A percentile compares a stretch with the other conserved stretches of the same genome.
These are phyloP conservation scores for Neofusicoccum laricinum DNA, from an alignment of 2,329 filamentous ascomycete genomes.

Conservation along the genomic window DNA sequence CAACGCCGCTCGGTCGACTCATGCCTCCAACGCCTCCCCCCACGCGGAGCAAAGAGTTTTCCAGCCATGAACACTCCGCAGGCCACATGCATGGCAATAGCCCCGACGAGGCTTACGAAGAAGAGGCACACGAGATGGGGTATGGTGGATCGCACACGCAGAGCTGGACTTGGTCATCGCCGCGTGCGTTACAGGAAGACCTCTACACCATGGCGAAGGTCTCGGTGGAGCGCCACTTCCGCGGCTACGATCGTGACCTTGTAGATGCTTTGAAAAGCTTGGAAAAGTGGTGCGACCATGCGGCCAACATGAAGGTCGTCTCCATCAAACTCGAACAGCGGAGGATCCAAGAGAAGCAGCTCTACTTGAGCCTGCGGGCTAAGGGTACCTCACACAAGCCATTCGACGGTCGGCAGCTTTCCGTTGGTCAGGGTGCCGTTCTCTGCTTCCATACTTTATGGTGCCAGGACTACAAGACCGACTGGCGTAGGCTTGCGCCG, in stretches of 20 bases:
- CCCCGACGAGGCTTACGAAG: background rate
- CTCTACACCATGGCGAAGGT: constrained; percentile 2
- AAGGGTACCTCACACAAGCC: background rate
- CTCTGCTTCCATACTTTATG: constrained; percentile 41
- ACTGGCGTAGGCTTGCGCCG: constrained; percentile 34
- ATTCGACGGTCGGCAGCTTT: background rate
- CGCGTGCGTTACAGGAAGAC: background rate
- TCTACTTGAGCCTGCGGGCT: background rate
- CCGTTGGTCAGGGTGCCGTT: constrained; percentile 25
- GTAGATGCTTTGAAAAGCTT: constrained; percentile 4
- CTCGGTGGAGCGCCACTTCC: constrained; percentile 13
- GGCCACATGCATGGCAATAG: background rate
- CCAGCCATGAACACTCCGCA: background rate
- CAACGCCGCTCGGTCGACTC: background rate
- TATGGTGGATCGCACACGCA: constrained; percentile 3
- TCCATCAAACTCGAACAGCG: background rate
- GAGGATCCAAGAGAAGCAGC: constrained; percentile 10
- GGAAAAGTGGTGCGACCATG: constrained; percentile 12
- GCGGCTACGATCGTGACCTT: constrained; percentile 3
- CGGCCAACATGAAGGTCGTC: background rate
- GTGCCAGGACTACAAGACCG: constrained; percentile 25
- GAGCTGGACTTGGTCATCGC: constrained; percentile 14
- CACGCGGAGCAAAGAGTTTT: background rate
- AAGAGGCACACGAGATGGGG: background rate
- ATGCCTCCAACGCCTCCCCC: background rate